Conservation (phyloP, 257 asterid genomes). For the Scutellaria galericulata region DNA sequence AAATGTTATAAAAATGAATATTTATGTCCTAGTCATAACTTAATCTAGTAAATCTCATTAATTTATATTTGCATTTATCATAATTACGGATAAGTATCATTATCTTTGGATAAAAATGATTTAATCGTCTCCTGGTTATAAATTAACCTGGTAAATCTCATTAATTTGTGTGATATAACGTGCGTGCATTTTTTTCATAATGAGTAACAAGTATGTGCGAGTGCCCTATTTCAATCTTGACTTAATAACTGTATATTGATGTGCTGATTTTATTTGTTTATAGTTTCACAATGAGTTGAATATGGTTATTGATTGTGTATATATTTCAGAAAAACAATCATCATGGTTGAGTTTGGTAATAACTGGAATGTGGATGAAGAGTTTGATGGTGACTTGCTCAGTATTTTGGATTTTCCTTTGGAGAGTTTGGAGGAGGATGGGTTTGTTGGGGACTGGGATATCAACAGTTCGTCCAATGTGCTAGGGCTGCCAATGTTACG, state of each 20-base stretch:
- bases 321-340: not conserved
- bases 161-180: not conserved
- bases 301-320: not conserved
- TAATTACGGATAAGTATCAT: too few relatives aligned
- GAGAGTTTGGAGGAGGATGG: constrained; percentile 65
- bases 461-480: constrained; percentile 47
- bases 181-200: not conserved
- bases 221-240: constrained; percentile 1
- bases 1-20: too few relatives aligned
- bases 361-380: constrained; percentile 41
- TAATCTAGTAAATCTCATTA: too few relatives aligned
- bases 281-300: constrained; percentile 33
- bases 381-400: constrained; percentile 46
- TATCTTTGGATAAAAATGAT: too few relatives aligned
- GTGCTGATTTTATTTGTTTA: not conserved
- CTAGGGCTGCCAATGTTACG: constrained; percentile 42
- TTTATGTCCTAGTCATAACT: too few relatives aligned
- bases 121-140: not conserved
- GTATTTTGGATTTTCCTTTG: constrained; percentile 64
- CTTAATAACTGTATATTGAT: not conserved
- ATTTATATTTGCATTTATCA: too few relatives aligned
- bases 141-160: not conserved
- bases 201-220: not conserved
- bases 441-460: constrained; percentile 63
- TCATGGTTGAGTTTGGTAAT: constrained; percentile 31